Conservation (phyloP, 495 filamentous ascomycete species). For the Pyrenula aspistea region DNA sequence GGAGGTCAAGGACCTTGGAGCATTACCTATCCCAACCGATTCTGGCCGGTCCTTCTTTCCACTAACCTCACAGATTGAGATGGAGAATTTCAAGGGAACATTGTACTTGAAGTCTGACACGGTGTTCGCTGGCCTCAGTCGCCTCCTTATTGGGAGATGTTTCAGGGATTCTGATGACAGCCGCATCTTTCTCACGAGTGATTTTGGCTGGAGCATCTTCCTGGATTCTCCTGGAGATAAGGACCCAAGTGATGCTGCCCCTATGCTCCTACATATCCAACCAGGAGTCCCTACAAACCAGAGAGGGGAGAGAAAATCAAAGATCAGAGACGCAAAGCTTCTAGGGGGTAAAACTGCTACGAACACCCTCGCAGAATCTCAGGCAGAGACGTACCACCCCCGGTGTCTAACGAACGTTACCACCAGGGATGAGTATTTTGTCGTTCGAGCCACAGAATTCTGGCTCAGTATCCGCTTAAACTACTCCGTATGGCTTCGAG, state of each 20-base stretch:
- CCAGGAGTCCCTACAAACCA: constrained; percentile 1
- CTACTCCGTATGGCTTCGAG: not conserved
- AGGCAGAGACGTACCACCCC: not conserved
- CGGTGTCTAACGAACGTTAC: not conserved
- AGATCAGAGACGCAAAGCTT: not conserved
- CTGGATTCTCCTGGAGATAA: constrained; percentile 3
- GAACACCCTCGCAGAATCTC: not conserved
- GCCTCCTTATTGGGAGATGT: not conserved
- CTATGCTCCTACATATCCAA: constrained; percentile 1
- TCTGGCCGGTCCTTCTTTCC: not conserved
- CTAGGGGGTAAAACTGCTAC: not conserved
- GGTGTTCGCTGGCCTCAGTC: not conserved
- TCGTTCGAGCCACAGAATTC: not conserved
- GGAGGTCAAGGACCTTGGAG: not conserved
- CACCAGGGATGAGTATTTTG: not conserved
- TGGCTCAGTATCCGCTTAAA: not conserved
- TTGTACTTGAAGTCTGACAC: not conserved
- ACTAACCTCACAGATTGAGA: not conserved
- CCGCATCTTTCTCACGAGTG: not conserved
- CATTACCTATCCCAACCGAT: constrained; percentile 1
- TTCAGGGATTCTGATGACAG: not conserved
- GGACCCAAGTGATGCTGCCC: not conserved
- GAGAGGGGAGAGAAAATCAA: not conserved
- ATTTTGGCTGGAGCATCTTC: constrained; percentile 2
- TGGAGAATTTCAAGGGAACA: not conserved